Conservation (phyloP, 345 rosid genomes). For the Sonneratia caseolaris region DNA sequence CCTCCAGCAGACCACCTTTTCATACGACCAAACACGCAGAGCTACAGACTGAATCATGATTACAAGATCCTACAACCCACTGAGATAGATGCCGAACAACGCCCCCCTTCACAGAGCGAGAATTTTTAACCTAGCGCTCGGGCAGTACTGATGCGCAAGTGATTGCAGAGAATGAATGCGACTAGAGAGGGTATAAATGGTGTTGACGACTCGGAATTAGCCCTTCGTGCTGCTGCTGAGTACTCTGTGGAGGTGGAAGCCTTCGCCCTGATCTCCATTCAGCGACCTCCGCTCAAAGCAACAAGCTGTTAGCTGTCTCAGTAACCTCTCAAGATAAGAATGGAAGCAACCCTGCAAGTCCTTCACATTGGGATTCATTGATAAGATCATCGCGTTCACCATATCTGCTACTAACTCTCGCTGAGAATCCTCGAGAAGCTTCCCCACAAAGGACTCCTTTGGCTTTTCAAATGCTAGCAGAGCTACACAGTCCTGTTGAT, state of each 20-base stretch:
- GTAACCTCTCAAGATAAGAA: slow-evolving; percentile 65
- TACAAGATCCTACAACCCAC: background rate
- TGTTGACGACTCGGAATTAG: background rate
- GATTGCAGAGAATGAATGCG: background rate
- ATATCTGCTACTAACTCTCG: slow-evolving; percentile 88
- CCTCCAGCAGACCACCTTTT: background rate
- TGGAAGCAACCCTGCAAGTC: slow-evolving; percentile 38
- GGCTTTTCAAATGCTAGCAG: slow-evolving; percentile 73
- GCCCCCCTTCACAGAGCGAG: background rate
- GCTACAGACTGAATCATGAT: background rate
- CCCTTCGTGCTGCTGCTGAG: slow-evolving; percentile 28
- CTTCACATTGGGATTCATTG: slow-evolving; percentile 55
- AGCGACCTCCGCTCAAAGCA: slow-evolving; percentile 59
- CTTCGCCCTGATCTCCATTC: slow-evolving; percentile 77
- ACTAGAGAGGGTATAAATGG: background rate
- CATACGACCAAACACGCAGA: background rate
- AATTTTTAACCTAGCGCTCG: background rate
- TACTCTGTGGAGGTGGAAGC: slow-evolving; percentile 52
- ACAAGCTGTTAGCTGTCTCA: slow-evolving; percentile 76
- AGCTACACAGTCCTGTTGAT: slow-evolving; percentile 68
- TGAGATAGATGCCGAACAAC: background rate
- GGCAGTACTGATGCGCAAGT: background rate
- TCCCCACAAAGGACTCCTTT: slow-evolving; percentile 52
- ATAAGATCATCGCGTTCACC: slow-evolving; percentile 69
- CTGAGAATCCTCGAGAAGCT: slow-evolving; percentile 64